Conservation (phyloP, 2,329 filamentous ascomycete species). For the Penicillium corylophilum region DNA sequence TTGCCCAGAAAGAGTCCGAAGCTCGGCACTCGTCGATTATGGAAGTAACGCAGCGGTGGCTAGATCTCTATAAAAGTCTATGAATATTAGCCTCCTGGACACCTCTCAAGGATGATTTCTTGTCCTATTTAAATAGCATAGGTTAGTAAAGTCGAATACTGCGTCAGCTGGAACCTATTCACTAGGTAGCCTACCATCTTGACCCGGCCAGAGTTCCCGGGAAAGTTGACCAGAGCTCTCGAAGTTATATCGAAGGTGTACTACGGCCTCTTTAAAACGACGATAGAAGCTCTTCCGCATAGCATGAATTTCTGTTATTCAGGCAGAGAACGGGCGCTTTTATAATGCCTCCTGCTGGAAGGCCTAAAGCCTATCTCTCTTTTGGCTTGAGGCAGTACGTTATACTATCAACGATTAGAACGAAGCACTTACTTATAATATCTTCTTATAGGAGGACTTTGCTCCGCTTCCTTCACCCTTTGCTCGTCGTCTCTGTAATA, state of each 20-base stretch:
- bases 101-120: background rate
- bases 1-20: background rate
- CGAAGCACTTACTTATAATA: background rate
- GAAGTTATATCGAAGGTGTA: background rate
- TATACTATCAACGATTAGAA: background rate
- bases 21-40: background rate
- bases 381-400: background rate
- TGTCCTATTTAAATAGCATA: background rate
- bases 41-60: background rate
- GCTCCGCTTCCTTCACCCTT: conserved; percentile 1
- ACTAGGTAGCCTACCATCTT: background rate
- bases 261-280: background rate
- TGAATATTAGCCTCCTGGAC: background rate
- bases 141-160: background rate
- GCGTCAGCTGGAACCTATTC: background rate
- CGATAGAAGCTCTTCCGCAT: background rate
- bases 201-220: background rate
- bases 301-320: background rate
- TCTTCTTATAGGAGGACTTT: background rate
- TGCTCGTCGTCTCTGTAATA: conserved; percentile 3
- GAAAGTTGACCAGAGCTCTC: background rate
- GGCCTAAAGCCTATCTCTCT: background rate
- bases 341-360: background rate
- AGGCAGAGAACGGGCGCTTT: background rate
- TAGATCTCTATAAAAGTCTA: background rate